Evolutionary conservation across 805 yeast genomes (phyloP), one percentile per base, ranked within the genome.

Genomic region (Candida cerambycidarum): DNA sequence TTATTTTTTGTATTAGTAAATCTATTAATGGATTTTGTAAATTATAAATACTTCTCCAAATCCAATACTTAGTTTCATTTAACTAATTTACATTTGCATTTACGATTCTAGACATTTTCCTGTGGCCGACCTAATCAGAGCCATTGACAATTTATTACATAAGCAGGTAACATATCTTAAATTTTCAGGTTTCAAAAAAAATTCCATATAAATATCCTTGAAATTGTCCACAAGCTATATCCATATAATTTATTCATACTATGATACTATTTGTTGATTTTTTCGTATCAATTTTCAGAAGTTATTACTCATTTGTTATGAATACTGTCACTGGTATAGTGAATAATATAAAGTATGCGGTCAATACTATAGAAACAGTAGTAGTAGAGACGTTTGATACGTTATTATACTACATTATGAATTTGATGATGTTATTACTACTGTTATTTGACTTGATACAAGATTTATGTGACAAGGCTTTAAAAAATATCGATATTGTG

Each of bases 391-490:
- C 19, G 12, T 35, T 41, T 24, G 52, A 48, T 24, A 48, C 48
- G 4, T 16, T 45, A 9, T 17, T 48, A 10, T 48, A 48, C 16
- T 48, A 48, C 15, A 38, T 44, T 30, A 48, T 48, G 48, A 48
- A 48, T 32, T 24, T 42, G 29, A 10, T 48, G 7, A 45, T 45
- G 47, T 24, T 48, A 9, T 18, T 45, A 5, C 25, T 45, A 15
- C 45, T 32, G 32, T 43, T 45, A 8, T 35, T 43, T 11, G 48
- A 48, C 18, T 19, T 45, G 18, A 19, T 45, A 10, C 33, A 38
- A 2, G 47, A 48, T 10, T 18, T 21, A 2, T 33, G 12, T 12
- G 44, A 44, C n/a, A 21, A 16, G 6, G 15, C 41, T 3, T 18
- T 29, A 4, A 16, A 40, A 4, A 45, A 43, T 21, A 16, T 43